Base-by-base conservation (phyloP, 2,329 filamentous ascomycete genomes). In the Ilyonectria mors-panacis region DNA sequence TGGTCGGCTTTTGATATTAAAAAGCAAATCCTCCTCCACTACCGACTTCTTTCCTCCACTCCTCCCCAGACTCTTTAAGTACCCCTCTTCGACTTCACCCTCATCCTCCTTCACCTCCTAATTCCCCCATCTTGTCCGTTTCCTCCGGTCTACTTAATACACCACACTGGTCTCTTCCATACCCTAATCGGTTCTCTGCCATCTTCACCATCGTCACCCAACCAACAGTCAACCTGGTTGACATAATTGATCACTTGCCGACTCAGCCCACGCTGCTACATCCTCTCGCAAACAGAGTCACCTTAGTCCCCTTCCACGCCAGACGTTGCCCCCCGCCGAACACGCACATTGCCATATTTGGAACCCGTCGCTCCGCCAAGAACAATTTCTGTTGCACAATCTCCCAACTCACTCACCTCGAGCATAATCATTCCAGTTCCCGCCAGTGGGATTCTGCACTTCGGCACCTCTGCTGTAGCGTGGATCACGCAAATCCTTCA, bases 1-100 rank as follows among this genome's bases (percentile, higher is more conserved):
- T 50, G 35, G 13, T 53, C 45, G 28, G 57, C 26, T 44, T 65
- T 42, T 51, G 56, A 61, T 65, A 65, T 65, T 65, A 62, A 66
- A 61, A 47, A 56, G 28, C 53, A 53, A 58, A 35, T 28, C 30
- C 30, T 61, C 63, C 63, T 66, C 63, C 54, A 58, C 58, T 33
- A 47, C 60, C 63, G 51, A 37, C 53, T 35, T 53, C 42, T 30
- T 66, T 26, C 37, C 45, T 37, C 45, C 47, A 23, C 47, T 60
- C 51, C 26, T 47, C 53, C 37, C 37, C 63, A 57, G 28, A 30
- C 53, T 66, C 58, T 58, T 39, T 39, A 56, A 45, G 45, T 47
- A 33, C 48, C 39, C 53, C 58, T 54, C 50, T 39, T 59, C 39
- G 39, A 53, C 62, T 53, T 65, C 63, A 59, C 37, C 44, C 42